Percentiles rank a stretch among this genome's conserved stretches.
These are phyloP conservation scores for Fusarium sp. DNA, from an alignment of 2,329 filamentous ascomycete species.

Conservation along the genomic window DNA sequence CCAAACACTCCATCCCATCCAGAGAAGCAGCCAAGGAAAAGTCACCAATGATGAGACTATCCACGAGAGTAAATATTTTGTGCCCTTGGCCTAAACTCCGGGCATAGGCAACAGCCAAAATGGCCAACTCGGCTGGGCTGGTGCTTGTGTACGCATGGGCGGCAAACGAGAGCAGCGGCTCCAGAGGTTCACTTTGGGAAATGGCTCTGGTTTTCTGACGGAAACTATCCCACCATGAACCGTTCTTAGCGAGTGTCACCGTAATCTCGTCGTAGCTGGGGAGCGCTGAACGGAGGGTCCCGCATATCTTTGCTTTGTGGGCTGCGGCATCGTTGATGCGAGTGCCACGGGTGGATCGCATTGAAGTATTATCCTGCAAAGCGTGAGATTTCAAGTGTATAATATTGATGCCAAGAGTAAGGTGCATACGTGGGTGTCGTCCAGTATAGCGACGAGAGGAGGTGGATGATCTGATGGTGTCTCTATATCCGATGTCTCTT, in stretches of 20 bases:
- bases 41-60: background rate
- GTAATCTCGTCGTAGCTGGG: background rate
- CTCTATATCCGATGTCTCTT: background rate
- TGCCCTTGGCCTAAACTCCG: background rate
- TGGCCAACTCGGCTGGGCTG: background rate
- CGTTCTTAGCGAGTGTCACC: background rate
- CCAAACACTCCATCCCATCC: background rate
- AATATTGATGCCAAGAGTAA: background rate
- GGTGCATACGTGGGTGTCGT: background rate
- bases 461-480: background rate
- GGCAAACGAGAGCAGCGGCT: background rate
- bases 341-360: background rate
- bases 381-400: background rate
- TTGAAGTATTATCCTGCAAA: background rate
- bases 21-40: background rate
- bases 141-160: slow-evolving; percentile 1
- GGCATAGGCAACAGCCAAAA: background rate
- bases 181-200: background rate
- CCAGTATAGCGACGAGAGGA: background rate
- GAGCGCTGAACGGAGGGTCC: background rate
- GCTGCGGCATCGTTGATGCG: background rate
- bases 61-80: background rate
- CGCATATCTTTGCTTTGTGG: background rate
- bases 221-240: background rate
- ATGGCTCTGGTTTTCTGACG: background rate